These are phyloP conservation scores for Sclerotinia trifoliorum DNA, from an alignment of 2,329 filamentous ascomycete genomes.

Conservation along the genomic window DNA sequence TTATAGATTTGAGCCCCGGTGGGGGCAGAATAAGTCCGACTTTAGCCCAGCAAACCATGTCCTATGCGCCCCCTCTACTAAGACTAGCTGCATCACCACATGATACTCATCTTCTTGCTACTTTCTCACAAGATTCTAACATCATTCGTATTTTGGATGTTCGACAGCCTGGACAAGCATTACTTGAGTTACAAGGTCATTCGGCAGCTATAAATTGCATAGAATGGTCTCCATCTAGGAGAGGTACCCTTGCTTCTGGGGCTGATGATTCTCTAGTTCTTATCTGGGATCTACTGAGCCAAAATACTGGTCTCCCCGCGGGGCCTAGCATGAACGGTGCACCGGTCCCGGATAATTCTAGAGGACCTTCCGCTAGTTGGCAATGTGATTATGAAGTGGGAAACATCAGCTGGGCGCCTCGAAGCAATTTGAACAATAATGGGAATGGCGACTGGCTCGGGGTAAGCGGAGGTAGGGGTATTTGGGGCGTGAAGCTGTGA, in stretches of 20 bases:
- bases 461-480: slow-evolving; percentile 74
- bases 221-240: slow-evolving; percentile 87
- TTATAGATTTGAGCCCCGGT: slow-evolving; percentile 48
- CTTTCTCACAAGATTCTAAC: slow-evolving; percentile 90
- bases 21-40: slow-evolving; percentile 68
- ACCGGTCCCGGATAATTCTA: slow-evolving; percentile 54
- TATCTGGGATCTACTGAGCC: slow-evolving; percentile 86
- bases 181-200: slow-evolving; percentile 90
- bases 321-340: slow-evolving; percentile 50
- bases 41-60: slow-evolving; percentile 73
- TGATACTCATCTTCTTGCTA: slow-evolving; percentile 93
- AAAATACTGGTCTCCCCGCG: slow-evolving; percentile 38
- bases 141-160: slow-evolving; percentile 94
- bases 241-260: slow-evolving; percentile 87
- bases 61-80: slow-evolving; percentile 72
- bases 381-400: slow-evolving; percentile 83
- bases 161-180: slow-evolving; percentile 89
- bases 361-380: slow-evolving; percentile 74
- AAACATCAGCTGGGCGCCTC: slow-evolving; percentile 82
- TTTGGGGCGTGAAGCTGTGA: slow-evolving; percentile 61
- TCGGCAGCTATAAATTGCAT: slow-evolving; percentile 83
- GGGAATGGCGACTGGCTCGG: slow-evolving; percentile 82
- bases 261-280: slow-evolving; percentile 90
- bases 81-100: slow-evolving; percentile 88
- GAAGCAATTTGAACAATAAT: slow-evolving; percentile 56